Percentiles rank a stretch among this genome's conserved stretches.
These are phyloP conservation scores for Perilla frutescens DNA, from an alignment of 257 asterid genomes.

Conservation along the genomic window DNA sequence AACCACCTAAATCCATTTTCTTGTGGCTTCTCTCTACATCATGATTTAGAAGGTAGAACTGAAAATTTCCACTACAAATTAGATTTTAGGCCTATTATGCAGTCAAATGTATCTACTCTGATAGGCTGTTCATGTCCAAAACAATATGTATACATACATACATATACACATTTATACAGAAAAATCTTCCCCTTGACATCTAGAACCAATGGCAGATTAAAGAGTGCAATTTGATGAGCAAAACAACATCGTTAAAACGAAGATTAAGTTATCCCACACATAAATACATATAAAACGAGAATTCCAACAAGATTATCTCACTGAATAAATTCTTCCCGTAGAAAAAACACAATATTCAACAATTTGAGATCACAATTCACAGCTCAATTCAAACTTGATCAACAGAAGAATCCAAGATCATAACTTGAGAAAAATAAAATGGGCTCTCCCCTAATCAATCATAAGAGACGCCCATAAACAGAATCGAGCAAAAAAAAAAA, in stretches of 20 bases:
- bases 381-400: neutral
- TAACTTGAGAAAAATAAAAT: neutral
- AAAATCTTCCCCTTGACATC: neutral
- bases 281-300: neutral
- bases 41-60: neutral
- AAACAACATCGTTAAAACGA: neutral
- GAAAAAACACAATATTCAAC: too few species aligned
- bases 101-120: neutral
- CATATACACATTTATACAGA: neutral
- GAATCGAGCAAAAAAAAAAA: neutral
- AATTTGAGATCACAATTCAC: neutral
- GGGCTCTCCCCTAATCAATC: neutral
- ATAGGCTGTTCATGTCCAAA: too few species aligned
- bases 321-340: neutral
- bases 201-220: neutral
- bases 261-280: neutral
- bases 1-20: neutral
- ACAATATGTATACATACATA: too few species aligned
- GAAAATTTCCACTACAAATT: too few species aligned
- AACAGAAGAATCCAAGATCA: neutral
- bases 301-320: neutral
- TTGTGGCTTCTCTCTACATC: neutral
- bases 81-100: too few species aligned
- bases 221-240: neutral
- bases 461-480: conserved; percentile 1